Base-by-base conservation (phyloP, 108 stramenopile genomes). In the Discostella pseudostelligera region DNA sequence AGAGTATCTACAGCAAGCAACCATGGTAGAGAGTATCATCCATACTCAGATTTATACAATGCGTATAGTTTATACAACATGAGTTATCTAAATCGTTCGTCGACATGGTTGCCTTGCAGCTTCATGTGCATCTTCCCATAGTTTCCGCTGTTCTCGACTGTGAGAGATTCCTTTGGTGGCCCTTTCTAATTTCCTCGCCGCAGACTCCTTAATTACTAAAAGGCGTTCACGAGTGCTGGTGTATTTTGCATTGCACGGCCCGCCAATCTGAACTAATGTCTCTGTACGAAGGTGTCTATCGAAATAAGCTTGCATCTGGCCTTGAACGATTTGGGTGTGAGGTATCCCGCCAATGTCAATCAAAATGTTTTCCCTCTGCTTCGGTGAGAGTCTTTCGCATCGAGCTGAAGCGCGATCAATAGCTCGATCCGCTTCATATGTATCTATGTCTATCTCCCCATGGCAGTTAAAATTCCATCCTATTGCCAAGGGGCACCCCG, bases 401-500 rank as follows among this genome's bases (percentile, higher is more conserved):
- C 46, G 50, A 36, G 22, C 20, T 37, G 29, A 13, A 44, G 20
- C 65, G 9, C 37, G 5, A 26, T 35, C 32, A 35, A 47, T 39
- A 37, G 9, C 35, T 55, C 65, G 55, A 26, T 26, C 26, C 7
- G 60, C 67, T 54, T 77, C 76, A 50, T 62, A 77, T 42, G 26
- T 70, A 19, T 77, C 68, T 8, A 77, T 65, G 37, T 77, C 76
- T 42, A 59, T 44, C 5, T 49, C 19, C 16, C 63, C 76, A n/a
- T 42, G 36, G 48, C 59, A 65, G 57, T 70, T 65, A 57, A 80
- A 85, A 0, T 72, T 70, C 88, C 86, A 90, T 3, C 85, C 86
- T 9, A 90, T 47, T 10, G 75, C 61, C 0, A 90, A 24, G 7
- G 86, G 86, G 0, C 84, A 82, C 10, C 88, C 88, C n/a, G 62